phyloP scores from a whole-genome alignment of 2,329 filamentous ascomycete species.

The Colletotrichum musicola region DNA sequence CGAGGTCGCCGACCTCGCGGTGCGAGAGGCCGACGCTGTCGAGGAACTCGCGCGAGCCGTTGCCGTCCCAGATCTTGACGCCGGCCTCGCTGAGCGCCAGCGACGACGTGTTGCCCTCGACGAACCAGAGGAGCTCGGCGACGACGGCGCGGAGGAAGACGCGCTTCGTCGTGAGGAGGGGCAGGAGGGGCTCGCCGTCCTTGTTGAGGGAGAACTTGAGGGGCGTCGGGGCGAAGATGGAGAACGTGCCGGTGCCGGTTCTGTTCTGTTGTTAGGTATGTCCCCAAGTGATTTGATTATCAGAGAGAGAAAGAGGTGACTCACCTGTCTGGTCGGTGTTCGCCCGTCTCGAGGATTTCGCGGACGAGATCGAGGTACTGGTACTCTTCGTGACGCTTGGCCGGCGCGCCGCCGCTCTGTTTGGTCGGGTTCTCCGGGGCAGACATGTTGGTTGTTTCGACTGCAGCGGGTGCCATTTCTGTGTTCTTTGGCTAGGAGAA shows the following conservation, averaged over 20 bases:
- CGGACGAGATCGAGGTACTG: slow-evolving; percentile 94
- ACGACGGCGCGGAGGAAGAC: slow-evolving; percentile 93
- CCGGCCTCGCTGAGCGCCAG: slow-evolving; percentile 80
- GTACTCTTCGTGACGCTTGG: slow-evolving; percentile 80
- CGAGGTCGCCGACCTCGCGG: slow-evolving; percentile 88
- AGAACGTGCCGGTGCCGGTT: slow-evolving; percentile 93
- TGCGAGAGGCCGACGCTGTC: slow-evolving; percentile 86
- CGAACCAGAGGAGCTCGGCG: slow-evolving; percentile 95
- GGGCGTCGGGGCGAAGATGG: slow-evolving; percentile 87
- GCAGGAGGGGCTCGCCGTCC: slow-evolving; percentile 75
- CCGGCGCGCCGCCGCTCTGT: slow-evolving; percentile 10
- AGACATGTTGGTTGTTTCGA: slow-evolving; percentile 21
- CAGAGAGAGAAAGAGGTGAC: slow-evolving; percentile 2
- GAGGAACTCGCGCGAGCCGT: slow-evolving; percentile 90
- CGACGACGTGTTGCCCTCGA: slow-evolving; percentile 86
- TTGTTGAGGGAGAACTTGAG: slow-evolving; percentile 87
- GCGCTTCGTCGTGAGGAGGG: slow-evolving; percentile 96
- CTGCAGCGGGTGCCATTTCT: slow-evolving; percentile 27
- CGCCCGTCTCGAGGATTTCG: slow-evolving; percentile 84
- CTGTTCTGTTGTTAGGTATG: slow-evolving; percentile 55
- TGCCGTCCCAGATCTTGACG: slow-evolving; percentile 98
- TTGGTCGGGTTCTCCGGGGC: slow-evolving; percentile 16
- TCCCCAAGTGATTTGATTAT: not conserved
- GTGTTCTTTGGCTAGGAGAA: not conserved
- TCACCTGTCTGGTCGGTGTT: slow-evolving; percentile 89